These are phyloP conservation scores for Starmerella stigmatis DNA, from an alignment of 805 yeast species.

Conservation along the genomic window DNA sequence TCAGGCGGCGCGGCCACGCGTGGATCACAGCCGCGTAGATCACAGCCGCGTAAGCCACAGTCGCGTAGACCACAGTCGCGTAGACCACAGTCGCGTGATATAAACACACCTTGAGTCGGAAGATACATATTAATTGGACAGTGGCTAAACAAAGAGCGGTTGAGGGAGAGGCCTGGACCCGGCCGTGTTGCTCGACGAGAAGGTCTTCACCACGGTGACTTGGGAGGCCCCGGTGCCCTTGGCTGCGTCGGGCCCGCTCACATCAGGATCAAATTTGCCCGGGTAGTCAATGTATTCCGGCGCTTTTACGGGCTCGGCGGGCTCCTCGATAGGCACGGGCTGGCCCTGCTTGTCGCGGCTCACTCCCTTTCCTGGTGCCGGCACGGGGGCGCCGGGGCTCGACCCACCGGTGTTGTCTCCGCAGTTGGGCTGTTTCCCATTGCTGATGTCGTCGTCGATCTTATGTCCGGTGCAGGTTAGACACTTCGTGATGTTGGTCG, in stretches of 20 bases:
- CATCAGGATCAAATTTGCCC: not conserved
- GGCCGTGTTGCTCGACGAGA: too few species aligned
- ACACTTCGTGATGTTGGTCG: slow-evolving; percentile 1
- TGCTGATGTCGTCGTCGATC: not conserved
- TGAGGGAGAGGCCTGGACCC: too few species aligned
- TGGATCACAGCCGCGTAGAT: too few species aligned
- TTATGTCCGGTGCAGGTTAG: not conserved
- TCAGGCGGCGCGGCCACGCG: too few species aligned
- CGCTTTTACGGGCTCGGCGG: not conserved
- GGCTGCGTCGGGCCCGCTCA: not conserved
- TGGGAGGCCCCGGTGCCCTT: not conserved
- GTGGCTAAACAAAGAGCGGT: too few species aligned
- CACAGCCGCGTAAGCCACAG: too few species aligned
- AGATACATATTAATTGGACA: too few species aligned
- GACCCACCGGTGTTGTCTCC: not conserved
- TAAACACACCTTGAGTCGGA: too few species aligned
- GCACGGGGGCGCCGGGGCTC: not conserved
- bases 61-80: too few species aligned
- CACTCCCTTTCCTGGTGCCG: not conserved
- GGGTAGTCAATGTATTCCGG: not conserved
- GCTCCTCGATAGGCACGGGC: not conserved
- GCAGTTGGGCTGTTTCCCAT: slow-evolving; percentile 1
- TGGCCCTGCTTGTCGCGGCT: slow-evolving; percentile 1
- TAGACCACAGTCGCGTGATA: too few species aligned
- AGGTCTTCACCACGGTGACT: too few species aligned